Conservation (phyloP, 2,329 filamentous ascomycete species). For the Tolypocladium pustulatum region DNA sequence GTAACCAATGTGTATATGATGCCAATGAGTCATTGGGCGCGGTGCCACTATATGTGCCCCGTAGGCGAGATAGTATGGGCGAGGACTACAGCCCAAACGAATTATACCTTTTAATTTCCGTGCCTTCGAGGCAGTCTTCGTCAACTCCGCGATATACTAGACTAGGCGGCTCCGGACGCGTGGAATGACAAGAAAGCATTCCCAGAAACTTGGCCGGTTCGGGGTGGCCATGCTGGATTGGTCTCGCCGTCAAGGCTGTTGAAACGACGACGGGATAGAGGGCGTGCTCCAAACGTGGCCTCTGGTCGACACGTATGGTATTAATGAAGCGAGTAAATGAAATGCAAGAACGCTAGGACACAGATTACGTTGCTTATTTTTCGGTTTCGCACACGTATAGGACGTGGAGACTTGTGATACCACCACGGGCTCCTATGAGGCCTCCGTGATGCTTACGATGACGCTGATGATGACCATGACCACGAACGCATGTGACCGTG, state of each 20-base stretch:
- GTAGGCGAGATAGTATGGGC: not conserved
- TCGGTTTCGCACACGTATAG: not conserved
- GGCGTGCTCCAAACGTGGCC: not conserved
- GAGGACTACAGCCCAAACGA: not conserved
- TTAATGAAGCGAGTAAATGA: slow-evolving; percentile 1
- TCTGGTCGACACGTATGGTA: slow-evolving; percentile 1
- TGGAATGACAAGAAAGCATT: not conserved
- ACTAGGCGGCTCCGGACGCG: not conserved
- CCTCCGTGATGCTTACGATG: not conserved
- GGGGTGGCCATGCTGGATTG: not conserved
- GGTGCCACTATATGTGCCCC: not conserved
- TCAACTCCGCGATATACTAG: not conserved
- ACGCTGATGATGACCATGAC: not conserved
- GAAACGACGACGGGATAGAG: not conserved
- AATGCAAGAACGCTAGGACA: not conserved
- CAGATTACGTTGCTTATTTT: not conserved
- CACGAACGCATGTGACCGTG: not conserved
- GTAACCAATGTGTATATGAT: not conserved
- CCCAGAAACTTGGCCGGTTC: no score
- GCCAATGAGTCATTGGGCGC: not conserved
- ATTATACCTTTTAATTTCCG: not conserved
- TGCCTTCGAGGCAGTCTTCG: not conserved
- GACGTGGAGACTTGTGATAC: not conserved
- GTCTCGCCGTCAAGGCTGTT: not conserved
- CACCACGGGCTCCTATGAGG: not conserved